A percentile compares a stretch with the other conserved stretches of the same genome.
These are phyloP conservation scores for Isatis tinctoria DNA, from an alignment of 345 rosid species.

Conservation along the genomic window DNA sequence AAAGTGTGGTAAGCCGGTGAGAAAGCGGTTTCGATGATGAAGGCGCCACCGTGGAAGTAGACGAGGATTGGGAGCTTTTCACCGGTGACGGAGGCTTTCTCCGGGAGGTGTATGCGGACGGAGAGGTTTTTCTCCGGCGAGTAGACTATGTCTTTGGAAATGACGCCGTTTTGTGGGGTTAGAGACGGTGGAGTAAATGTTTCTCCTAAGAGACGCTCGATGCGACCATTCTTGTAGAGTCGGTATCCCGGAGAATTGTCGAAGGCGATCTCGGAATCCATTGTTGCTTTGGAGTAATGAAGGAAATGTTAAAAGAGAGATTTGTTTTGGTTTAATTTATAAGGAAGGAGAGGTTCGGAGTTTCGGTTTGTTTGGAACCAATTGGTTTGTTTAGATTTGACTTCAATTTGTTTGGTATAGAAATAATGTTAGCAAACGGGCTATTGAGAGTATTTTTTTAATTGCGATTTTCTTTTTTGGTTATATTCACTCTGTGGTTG, in stretches of 20 bases:
- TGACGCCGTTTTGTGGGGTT: constrained; percentile 24
- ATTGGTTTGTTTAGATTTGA: background rate
- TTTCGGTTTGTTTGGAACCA: background rate
- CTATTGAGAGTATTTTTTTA: background rate
- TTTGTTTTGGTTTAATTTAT: background rate
- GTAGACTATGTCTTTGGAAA: constrained; percentile 37
- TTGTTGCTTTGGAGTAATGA: background rate
- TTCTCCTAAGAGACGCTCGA: constrained; percentile 40
- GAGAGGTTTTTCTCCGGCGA: constrained; percentile 27
- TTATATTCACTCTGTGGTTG: background rate
- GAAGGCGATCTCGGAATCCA: constrained; percentile 18
- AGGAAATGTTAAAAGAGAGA: background rate
- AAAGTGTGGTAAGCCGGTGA: constrained; percentile 31
- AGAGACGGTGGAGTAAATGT: constrained; percentile 35
- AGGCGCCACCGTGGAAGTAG: constrained; percentile 53
- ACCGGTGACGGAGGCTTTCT: background rate
- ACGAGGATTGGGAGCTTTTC: constrained; percentile 44
- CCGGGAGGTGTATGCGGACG: constrained; percentile 35
- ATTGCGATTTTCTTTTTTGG: background rate
- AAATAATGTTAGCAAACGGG: background rate
- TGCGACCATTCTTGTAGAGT: constrained; percentile 42
- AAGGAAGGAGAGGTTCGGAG: background rate
- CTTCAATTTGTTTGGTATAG: background rate
- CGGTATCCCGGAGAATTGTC: background rate
- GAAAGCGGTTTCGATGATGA: constrained; percentile 36